Percentiles rank a stretch among this genome's conserved stretches.
These are phyloP conservation scores for Cupressus sempervirens DNA, from an alignment of 75 land plant species.

Conservation along the genomic window DNA sequence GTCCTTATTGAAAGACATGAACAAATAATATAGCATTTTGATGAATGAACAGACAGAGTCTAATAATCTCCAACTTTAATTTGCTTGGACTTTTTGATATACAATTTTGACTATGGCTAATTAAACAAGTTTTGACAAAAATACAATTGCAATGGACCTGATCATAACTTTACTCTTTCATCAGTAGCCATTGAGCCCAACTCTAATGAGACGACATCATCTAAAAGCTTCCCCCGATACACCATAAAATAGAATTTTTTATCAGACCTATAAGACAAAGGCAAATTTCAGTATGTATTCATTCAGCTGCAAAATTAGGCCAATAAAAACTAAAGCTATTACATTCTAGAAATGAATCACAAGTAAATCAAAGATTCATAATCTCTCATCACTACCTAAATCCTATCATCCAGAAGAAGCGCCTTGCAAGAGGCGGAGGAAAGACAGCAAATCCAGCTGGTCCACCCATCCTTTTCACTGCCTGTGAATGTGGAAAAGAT, in stretches of 20 bases:
- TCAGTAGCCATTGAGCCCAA: neutral
- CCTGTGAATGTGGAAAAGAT: slow-evolving; percentile 15
- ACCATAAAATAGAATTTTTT: slow-evolving; percentile 34
- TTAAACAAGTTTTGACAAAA: neutral
- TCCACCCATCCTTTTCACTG: slow-evolving; percentile 31
- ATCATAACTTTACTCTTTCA: neutral
- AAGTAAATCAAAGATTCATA: neutral
- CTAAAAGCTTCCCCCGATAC: slow-evolving; percentile 16
- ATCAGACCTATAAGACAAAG: slow-evolving; percentile 23
- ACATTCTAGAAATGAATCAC: neutral
- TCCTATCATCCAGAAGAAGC: slow-evolving; percentile 43
- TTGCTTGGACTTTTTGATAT: neutral
- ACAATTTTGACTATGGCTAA: neutral
- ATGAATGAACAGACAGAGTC: neutral
- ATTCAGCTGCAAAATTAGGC: neutral
- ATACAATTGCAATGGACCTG: neutral
- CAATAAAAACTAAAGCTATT: neutral
- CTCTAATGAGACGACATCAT: neutral
- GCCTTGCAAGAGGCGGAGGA: slow-evolving; percentile 31
- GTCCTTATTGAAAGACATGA: slow-evolving; percentile 3
- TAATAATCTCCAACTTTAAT: neutral
- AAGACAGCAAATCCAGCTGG: slow-evolving; percentile 46
- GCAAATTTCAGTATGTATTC: neutral
- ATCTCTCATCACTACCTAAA: slow-evolving; percentile 23
- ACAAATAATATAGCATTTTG: neutral